phyloP scores from a whole-genome alignment of 2,329 filamentous ascomycete species.

The Claviceps sorghi region DNA sequence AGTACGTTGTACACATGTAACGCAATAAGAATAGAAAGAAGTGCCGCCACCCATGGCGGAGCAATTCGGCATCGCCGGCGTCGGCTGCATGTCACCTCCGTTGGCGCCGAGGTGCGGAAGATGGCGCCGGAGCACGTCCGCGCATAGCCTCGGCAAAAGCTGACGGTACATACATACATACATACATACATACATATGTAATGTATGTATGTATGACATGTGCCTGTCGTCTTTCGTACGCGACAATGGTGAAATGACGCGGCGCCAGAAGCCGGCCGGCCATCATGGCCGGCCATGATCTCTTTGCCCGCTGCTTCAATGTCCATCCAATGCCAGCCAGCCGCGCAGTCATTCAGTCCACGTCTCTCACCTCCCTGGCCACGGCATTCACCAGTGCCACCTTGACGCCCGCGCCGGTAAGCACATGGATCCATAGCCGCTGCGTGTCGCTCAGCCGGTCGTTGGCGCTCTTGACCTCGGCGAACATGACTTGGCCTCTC shows the following conservation, averaged over 20 bases:
- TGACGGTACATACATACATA: no score
- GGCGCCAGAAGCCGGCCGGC: background rate
- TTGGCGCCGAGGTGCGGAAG: background rate
- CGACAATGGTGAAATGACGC: background rate
- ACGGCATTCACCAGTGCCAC: constrained; percentile 66
- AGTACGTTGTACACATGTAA: background rate
- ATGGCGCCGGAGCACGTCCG: background rate
- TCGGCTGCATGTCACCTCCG: background rate
- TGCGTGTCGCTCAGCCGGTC: constrained; percentile 94
- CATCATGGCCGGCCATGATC: background rate
- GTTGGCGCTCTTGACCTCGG: constrained; percentile 71
- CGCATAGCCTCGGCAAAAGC: background rate
- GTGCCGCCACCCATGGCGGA: background rate
- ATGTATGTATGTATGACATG: no score
- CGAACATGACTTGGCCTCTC: constrained; percentile 55
- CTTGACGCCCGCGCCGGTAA: constrained; percentile 67
- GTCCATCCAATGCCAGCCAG: background rate
- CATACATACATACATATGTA: no score
- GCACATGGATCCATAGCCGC: constrained; percentile 88
- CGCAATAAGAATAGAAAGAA: background rate
- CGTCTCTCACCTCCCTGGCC: constrained; percentile 34
- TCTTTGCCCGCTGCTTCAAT: background rate
- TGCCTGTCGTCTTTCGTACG: no score
- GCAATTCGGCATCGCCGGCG: background rate
- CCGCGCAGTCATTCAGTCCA: constrained; percentile 14